Conservation (phyloP, 441 rosid species). For the Populus hybrid region DNA sequence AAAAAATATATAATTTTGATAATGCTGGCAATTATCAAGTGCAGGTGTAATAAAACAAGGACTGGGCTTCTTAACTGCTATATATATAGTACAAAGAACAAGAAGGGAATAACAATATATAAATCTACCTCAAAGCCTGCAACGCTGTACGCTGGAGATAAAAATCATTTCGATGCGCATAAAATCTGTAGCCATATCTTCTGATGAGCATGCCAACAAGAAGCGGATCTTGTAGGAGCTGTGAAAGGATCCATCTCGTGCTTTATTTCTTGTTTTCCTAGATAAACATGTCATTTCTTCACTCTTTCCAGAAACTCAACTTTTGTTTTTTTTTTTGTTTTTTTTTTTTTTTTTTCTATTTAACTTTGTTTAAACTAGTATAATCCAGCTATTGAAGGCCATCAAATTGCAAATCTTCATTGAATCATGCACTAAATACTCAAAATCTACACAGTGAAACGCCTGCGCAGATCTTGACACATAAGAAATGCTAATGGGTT, state of each 20-base stretch:
- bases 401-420: background rate
- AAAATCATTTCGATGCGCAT: conserved; percentile 16
- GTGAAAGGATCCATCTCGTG: conserved; percentile 23
- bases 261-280: background rate
- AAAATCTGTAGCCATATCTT: conserved; percentile 21
- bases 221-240: conserved; percentile 28
- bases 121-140: background rate
- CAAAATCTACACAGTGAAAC: background rate
- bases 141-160: background rate
- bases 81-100: background rate
- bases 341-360: background rate
- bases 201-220: conserved; percentile 23
- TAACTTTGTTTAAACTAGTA: background rate
- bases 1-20: too few species aligned
- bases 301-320: background rate
- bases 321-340: background rate
- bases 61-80: background rate
- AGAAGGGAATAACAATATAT: background rate
- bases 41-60: background rate
- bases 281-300: background rate
- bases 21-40: too few species aligned
- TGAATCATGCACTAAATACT: background rate
- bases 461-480: too few species aligned
- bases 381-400: background rate
- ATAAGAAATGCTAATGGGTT: too few species aligned